Percentiles rank a stretch among this genome's conserved stretches.
phyloP scores from a whole-genome alignment of 148 eudicot genomes.

The Rhododendron griersonianum region DNA sequence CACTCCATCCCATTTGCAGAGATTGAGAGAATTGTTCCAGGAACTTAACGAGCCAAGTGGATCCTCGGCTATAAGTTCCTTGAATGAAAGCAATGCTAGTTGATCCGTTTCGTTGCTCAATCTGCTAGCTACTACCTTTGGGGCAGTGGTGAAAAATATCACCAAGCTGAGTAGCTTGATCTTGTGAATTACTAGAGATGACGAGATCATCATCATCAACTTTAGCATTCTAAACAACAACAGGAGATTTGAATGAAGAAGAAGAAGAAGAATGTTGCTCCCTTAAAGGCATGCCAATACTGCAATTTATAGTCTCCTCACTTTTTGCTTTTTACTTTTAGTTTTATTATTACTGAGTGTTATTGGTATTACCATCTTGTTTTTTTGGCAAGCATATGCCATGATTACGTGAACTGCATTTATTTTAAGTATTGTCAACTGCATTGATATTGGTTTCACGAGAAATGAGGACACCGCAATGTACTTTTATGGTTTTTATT shows the following conservation, averaged over 20 bases:
- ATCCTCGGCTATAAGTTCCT: not conserved
- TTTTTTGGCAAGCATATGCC: too few relatives aligned
- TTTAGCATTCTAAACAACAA: not conserved
- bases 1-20: constrained; percentile 3
- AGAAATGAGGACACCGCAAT: too few relatives aligned
- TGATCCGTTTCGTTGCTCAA: not conserved
- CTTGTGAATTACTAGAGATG: not conserved
- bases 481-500: too few relatives aligned
- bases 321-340: too few relatives aligned
- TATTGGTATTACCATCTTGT: too few relatives aligned
- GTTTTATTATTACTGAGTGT: too few relatives aligned
- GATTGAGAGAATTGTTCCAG: not conserved
- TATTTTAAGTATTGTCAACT: too few relatives aligned
- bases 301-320: not conserved
- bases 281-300: not conserved
- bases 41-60: not conserved
- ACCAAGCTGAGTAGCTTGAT: not conserved
- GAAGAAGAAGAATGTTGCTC: not conserved
- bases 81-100: not conserved
- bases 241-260: not conserved
- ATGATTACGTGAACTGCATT: too few relatives aligned
- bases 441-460: too few relatives aligned
- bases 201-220: not conserved
- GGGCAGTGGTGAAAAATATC: not conserved
- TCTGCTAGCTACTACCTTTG: not conserved